A percentile compares a stretch with the other conserved stretches of the same genome.
Conservation (phyloP, 805 yeast genomes). For the Sungouiozyma intestinalis region DNA sequence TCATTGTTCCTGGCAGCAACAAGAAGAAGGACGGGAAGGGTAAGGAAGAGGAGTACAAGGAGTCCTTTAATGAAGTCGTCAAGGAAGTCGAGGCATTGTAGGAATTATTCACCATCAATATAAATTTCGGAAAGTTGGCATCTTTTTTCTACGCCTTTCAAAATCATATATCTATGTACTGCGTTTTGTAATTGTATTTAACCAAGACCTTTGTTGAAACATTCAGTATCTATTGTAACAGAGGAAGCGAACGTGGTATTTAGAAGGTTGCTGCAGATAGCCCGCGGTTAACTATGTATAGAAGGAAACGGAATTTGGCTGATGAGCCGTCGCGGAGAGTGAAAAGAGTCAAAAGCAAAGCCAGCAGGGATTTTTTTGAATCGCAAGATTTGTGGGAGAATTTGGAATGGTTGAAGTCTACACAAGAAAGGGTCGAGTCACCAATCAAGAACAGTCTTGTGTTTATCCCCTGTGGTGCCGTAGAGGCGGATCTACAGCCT, state of each 20-base stretch:
- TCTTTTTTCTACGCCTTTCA: too few relatives aligned
- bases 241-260: too few relatives aligned
- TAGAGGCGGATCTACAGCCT: constrained; percentile 7
- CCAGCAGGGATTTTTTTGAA: constrained; percentile 5
- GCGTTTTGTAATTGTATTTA: background rate
- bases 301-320: background rate
- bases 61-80: constrained; percentile 83
- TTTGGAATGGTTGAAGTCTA: constrained; percentile 14
- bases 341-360: background rate
- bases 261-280: too few relatives aligned
- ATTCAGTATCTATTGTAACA: background rate
- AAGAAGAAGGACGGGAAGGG: constrained; percentile 61
- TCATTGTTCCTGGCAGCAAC: constrained; percentile 94
- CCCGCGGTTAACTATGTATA: background rate
- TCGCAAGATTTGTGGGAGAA: constrained; percentile 20
- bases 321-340: background rate
- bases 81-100: constrained; percentile 56
- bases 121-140: too few relatives aligned
- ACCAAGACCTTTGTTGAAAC: background rate
- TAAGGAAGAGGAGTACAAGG: constrained; percentile 81
- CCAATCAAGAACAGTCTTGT: constrained; percentile 12
- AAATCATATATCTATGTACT: too few relatives aligned
- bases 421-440: constrained; percentile 4
- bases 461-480: constrained; percentile 6
- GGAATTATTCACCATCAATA: constrained; percentile 1